A percentile compares a stretch with the other conserved stretches of the same genome.
Conservation (phyloP, 352 stramenopile species). For the Pythium biforme region DNA sequence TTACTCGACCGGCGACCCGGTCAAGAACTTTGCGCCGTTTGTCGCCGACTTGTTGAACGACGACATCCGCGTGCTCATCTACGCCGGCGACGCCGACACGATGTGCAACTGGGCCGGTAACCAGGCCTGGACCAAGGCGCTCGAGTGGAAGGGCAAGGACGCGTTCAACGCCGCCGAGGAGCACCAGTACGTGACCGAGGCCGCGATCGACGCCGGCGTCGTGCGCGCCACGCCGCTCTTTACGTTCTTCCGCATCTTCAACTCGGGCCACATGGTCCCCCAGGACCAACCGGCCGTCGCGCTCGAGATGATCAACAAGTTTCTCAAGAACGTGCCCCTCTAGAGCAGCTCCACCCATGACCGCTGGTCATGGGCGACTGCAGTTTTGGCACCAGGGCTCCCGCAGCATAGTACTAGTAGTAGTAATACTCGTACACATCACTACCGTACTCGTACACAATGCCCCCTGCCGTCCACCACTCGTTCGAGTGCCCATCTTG, state of each 20-base stretch:
- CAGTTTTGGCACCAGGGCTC: too few relatives aligned
- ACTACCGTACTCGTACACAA: too few relatives aligned
- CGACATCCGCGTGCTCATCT: slow-evolving; percentile 23
- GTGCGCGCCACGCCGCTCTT: slow-evolving; percentile 32
- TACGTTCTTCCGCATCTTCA: slow-evolving; percentile 85
- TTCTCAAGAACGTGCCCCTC: slow-evolving; percentile 39
- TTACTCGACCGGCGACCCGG: slow-evolving; percentile 23
- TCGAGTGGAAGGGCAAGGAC: slow-evolving; percentile 72
- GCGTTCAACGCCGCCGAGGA: slow-evolving; percentile 58
- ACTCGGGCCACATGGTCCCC: slow-evolving; percentile 90
- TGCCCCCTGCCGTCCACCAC: too few relatives aligned
- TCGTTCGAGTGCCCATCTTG: slow-evolving; percentile 29
- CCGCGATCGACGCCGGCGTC: slow-evolving; percentile 45
- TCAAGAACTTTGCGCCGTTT: slow-evolving; percentile 85
- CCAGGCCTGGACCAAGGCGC: slow-evolving; percentile 73
- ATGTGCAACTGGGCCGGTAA: slow-evolving; percentile 95
- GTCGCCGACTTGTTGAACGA: slow-evolving; percentile 71
- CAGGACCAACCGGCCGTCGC: slow-evolving; percentile 75
- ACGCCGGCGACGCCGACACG: slow-evolving; percentile 85
- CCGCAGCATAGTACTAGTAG: too few relatives aligned
- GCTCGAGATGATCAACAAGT: slow-evolving; percentile 55
- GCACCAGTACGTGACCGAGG: slow-evolving; percentile 29
- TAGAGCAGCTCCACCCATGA: too few relatives aligned
- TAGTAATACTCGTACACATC: too few relatives aligned
- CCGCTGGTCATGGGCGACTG: too few relatives aligned